Base-by-base conservation (phyloP, 208 protist genomes). In the Vickermania spadyakhi region DNA sequence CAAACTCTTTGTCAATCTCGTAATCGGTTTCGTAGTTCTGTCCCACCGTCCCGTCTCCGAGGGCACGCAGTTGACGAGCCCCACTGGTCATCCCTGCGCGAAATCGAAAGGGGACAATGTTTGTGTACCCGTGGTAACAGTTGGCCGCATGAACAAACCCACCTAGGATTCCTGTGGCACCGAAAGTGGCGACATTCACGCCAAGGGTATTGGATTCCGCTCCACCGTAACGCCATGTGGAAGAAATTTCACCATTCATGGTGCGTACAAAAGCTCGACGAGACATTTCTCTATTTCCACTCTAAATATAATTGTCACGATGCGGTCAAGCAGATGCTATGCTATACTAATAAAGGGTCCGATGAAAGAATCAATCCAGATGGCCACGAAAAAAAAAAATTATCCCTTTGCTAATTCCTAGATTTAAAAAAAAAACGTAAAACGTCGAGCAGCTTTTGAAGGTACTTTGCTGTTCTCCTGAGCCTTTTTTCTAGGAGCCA, bases 1-100 rank as follows among this genome's bases (percentile, higher is more conserved):
- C 84, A 62, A 94, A 92, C 72, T 92, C 84, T 73, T 92, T 94
- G 69, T 94, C 88, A 52, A 92, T 86, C 57, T 94, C 88, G 51
- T 86, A 94, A 63, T 94, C 88, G 0, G 84, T 91, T 26, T 91
- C 81, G 64, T 85, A 91, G 72, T 92, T 94, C 68, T 92, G 83
- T 1, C 88, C 88, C 2, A 92, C 73, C 31, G 88, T 94, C 25
- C 88, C 84, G 31, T 94, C 88, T 52, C 84, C 84, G 18, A 83
- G 72, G 60, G 77, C 69, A 18, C 84, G 84, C 60, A 89, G 70
- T 51, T 73, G 57, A 5, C 88, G 88, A 58, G 86, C 80, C 49
- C 88, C 79, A 60, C 84, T 89, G 21, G 75, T 65, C 68, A 91
- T 73, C 59, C 88, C 88, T 11, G 74, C 68, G 54, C 88, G 88